A percentile compares a stretch with the other conserved stretches of the same genome.
phyloP scores from a whole-genome alignment of 2,329 filamentous ascomycete species.

The Phialemonium atrogriseum region DNA sequence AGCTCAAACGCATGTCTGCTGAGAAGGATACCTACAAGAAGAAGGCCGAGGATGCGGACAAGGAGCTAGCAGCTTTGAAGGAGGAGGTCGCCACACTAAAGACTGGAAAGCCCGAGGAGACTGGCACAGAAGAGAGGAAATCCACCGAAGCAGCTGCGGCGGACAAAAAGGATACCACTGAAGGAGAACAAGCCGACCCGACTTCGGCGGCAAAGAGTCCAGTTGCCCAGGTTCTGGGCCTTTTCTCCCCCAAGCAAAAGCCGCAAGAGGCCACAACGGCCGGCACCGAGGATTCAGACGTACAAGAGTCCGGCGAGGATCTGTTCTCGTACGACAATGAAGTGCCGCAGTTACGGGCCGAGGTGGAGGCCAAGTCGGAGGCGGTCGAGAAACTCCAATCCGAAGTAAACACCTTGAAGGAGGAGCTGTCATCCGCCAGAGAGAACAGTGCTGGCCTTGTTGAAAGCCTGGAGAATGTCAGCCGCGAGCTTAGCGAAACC shows the following conservation, averaged over 20 bases:
- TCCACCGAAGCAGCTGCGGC: conserved; percentile 16
- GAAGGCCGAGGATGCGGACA: conserved; percentile 60
- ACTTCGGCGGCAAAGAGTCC: conserved; percentile 34
- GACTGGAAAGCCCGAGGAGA: conserved; percentile 26
- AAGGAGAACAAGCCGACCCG: conserved; percentile 8
- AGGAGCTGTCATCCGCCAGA: conserved; percentile 62
- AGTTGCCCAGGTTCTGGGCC: conserved; percentile 36
- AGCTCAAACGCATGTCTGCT: conserved; percentile 76
- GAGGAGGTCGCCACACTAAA: conserved; percentile 48
- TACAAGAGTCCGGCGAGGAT: conserved; percentile 44
- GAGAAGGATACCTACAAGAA: conserved; percentile 77
- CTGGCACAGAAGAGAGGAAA: conserved; percentile 19
- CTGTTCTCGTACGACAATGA: conserved; percentile 93
- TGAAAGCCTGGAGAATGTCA: conserved; percentile 58
- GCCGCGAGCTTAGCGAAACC: conserved; percentile 49
- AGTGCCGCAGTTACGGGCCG: conserved; percentile 69
- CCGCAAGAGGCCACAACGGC: conserved; percentile 19
- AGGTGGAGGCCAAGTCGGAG: conserved; percentile 60
- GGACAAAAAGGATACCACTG: conserved; percentile 14
- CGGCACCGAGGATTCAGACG: conserved; percentile 22
- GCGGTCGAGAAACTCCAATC: conserved; percentile 63
- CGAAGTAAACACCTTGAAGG: conserved; percentile 60
- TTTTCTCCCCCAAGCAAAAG: conserved; percentile 41
- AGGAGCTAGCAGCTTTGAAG: conserved; percentile 50
- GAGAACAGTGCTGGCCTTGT: conserved; percentile 62